phyloP scores from a whole-genome alignment of 495 filamentous ascomycete genomes.

The Rostrohypoxylon terebratum region DNA sequence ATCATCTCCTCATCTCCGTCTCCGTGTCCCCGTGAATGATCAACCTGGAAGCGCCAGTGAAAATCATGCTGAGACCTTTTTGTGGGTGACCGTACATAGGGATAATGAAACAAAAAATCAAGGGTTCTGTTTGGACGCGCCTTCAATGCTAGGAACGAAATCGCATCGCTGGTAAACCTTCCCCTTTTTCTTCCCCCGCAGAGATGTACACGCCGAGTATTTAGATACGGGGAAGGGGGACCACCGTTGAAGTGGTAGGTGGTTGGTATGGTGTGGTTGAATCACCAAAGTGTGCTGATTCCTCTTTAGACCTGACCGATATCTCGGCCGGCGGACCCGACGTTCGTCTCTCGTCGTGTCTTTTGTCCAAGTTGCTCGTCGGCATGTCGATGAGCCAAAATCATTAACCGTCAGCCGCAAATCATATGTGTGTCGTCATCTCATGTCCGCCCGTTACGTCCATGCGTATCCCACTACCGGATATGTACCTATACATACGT shows the following conservation, averaged over 20 bases:
- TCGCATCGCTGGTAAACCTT: constrained; percentile 27
- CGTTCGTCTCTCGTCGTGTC: background rate
- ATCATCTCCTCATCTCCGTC: background rate
- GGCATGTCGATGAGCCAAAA: constrained; percentile 4
- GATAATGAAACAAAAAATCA: background rate
- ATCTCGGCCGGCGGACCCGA: background rate
- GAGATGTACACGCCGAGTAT: background rate
- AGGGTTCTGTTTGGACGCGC: constrained; percentile 22
- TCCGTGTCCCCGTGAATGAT: constrained; percentile 6
- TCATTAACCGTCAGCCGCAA: constrained; percentile 19
- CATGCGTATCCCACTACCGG: background rate
- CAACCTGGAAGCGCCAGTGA: constrained; percentile 24
- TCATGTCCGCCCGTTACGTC: background rate
- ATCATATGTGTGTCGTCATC: background rate
- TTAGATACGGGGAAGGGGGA: constrained; percentile 1
- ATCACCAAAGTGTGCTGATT: constrained; percentile 14
- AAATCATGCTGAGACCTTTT: constrained; percentile 41
- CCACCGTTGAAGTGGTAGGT: background rate
- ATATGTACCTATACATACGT: no score
- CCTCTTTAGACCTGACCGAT: background rate
- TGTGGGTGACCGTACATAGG: constrained; percentile 11
- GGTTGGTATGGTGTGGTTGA: constrained; percentile 33
- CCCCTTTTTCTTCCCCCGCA: background rate
- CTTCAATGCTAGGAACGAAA: constrained; percentile 27
- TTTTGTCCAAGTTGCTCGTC: constrained; percentile 5